Base-by-base conservation (phyloP, 148 eudicot genomes). In the Rhododendron simsii region DNA sequence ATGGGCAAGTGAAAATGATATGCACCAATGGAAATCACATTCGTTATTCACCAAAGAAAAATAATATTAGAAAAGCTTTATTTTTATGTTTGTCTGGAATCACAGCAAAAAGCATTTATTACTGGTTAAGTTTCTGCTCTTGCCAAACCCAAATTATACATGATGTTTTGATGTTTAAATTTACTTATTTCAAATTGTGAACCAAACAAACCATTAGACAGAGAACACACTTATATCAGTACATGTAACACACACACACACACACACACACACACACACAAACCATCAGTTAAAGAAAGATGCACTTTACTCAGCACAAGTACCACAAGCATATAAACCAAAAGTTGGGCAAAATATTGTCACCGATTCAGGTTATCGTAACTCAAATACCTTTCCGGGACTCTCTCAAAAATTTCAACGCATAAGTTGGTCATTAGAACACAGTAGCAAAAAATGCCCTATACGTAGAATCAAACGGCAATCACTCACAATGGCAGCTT, bases 401-500 rank as follows among this genome's bases (percentile, higher is more conserved):
- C 80, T 16, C 61, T 80, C 18, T 3, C 18, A 30, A 45, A 45
- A 47, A 6, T 5, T 21, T 51, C 67, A 33, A 45, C 8, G 0
- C 28, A 74, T 41, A 48, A 18, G 23, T 69, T 20, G 14, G 20
- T 51, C 18, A 75, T 5, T 33, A 55, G 55, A 84, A 26, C 81
- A 53, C 30, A 73, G 15, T 33, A 51, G 47, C 18, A 75, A 84
- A 84, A 77, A 15, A 0, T 39, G 41, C 51, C 69, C 65, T 41
- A 53, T 2, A 47, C 37, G 23, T 13, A 45, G 9, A 84, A 78
- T n/a, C 2, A 71, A 2, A 39, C 78, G 15, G 28, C 33, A 26
- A 84, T 69, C 50, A 87, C 96, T 90, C 84, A 97, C 99, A 51
- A 94, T 92, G 71, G 88, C 96, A 37, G 71, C 82, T 59, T 93